Evolutionary conservation across 2,329 filamentous ascomycete species (phyloP), one percentile per base, ranked within the genome.

Genomic region (Xylaria sp.): DNA sequence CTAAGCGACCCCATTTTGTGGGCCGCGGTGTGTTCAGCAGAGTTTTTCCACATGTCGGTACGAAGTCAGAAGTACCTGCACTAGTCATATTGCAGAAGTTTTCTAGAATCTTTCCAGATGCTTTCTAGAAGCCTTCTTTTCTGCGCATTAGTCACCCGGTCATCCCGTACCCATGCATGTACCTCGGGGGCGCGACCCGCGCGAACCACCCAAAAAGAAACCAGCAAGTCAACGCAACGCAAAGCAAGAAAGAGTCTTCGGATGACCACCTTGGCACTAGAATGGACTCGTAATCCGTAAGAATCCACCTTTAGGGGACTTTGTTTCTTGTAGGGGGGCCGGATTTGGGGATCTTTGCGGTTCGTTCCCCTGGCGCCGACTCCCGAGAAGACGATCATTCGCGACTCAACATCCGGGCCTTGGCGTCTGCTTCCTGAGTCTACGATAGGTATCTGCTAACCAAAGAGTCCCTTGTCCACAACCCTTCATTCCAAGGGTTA

Each of bases 91-190:
- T 13, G 46, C 50, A 50, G 55, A 59, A 59, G 35, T 39, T 49
- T 61, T 59, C 68, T 66, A 58, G 58, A 59, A 60, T 2, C 23
- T 48, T 59, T 58, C 69, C 66, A 63, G 68, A 70, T 70, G 18
- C 2, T 55, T 71, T 71, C 69, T 62, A 64, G 69, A 70, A 67
- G 44, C 46, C 61, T 68, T 67, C 66, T 57, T 30, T 1, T 47
- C 52, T 62, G 47, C 52, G 56, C 59, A 49, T 56, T 55, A 63
- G 64, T 59, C 4, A 57, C 58, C 59, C 68, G 68, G 68, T 34
- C 57, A 67, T 63, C 55, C 68, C 68, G 42, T 46, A 46, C 42
- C 42, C 3, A 30, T 30, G 23, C 23, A 30, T 30, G 23, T 30
- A 30, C 23, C 23, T 30, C 23, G 23, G 23, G 23, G 23, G 23